Base-by-base conservation (phyloP, 2,329 filamentous ascomycete genomes). In the Monosporascus sp. region DNA sequence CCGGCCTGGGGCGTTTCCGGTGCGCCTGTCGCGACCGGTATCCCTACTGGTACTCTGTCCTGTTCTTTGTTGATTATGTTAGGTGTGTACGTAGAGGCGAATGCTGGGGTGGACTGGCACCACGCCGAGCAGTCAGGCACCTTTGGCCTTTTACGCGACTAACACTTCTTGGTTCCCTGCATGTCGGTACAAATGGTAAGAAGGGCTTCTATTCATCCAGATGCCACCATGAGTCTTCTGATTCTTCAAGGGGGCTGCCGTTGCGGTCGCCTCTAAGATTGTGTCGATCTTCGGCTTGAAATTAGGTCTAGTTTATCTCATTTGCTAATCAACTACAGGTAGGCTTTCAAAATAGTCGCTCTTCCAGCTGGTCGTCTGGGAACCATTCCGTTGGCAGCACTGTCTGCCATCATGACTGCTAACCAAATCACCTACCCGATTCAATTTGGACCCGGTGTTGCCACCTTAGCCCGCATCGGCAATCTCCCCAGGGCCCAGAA, bases 281-380 rank as follows among this genome's bases (percentile, higher is more conserved):
- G 5, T 35, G 9, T 14, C 5, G 1, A 35, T 14, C 31, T 14
- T 35, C 31, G 9, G 11, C 5, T 4, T 35, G 11, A 35, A 18
- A 8, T 18, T 41, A 41, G 38, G 9, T 41, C 9, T 41, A 18
- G 9, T 8, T n/a, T 18, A 3, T 20, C 38, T 8, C 9, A n/a
- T 18, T 11, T 40, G 17, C 17, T 41, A 18, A n/a, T 20, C 5
- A 14, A 15, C 24, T 3, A 15, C n/a, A 46, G 43, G 43, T 95
- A 91, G 91, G 91, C 91, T 0, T 96, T 96, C 62, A 91, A 95
- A 70, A 93, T 95, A 59, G 89, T 95, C 2, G 89, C 90, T 1
- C 79, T 95, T 0, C 89, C 88, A 2, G 90, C 91, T 5, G 91
- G 91, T 1, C 81, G 86, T 37, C 79, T 96, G 0, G 91, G 91